phyloP scores from a whole-genome alignment of 2,329 filamentous ascomycete genomes.

The Aspergillus sp. region DNA sequence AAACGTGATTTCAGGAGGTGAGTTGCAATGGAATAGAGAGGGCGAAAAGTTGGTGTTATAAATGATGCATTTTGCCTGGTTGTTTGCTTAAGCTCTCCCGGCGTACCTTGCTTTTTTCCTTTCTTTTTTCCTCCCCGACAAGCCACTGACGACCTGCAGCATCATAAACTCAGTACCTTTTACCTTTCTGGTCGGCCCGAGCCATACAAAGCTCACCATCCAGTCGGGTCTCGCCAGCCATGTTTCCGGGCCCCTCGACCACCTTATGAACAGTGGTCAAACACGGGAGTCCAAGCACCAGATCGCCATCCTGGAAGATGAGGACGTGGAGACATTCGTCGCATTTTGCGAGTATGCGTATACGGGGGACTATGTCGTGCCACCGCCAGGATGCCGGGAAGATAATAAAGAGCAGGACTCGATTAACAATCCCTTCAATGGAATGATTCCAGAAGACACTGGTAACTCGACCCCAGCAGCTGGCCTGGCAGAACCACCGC shows the following conservation, averaged over 20 bases:
- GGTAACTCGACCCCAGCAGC: slow-evolving; percentile 10
- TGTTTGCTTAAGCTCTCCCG: neutral
- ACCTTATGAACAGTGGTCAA: slow-evolving; percentile 48
- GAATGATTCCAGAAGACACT: slow-evolving; percentile 16
- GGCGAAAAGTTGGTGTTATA: neutral
- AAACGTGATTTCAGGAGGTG: slow-evolving; percentile 16
- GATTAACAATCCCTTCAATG: slow-evolving; percentile 17
- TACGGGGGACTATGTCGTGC: slow-evolving; percentile 48
- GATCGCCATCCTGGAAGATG: slow-evolving; percentile 45
- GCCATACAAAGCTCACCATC: slow-evolving; percentile 47
- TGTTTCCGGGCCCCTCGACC: slow-evolving; percentile 45
- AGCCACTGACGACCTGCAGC: slow-evolving; percentile 30
- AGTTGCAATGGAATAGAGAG: neutral
- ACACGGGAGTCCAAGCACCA: slow-evolving; percentile 46
- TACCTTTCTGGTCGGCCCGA: slow-evolving; percentile 47
- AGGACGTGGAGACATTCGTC: slow-evolving; percentile 50
- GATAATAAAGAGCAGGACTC: slow-evolving; percentile 18
- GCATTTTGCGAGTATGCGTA: slow-evolving; percentile 53
- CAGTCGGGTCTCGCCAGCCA: slow-evolving; percentile 46
- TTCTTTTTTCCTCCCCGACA: neutral
- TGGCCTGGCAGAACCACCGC: neutral
- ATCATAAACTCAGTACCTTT: slow-evolving; percentile 47
- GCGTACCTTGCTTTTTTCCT: neutral
- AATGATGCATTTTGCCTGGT: slow-evolving; percentile 1
- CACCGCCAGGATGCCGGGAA: slow-evolving; percentile 23